phyloP scores from a whole-genome alignment of 129 eudicot genomes.

The Tagetes patula region DNA sequence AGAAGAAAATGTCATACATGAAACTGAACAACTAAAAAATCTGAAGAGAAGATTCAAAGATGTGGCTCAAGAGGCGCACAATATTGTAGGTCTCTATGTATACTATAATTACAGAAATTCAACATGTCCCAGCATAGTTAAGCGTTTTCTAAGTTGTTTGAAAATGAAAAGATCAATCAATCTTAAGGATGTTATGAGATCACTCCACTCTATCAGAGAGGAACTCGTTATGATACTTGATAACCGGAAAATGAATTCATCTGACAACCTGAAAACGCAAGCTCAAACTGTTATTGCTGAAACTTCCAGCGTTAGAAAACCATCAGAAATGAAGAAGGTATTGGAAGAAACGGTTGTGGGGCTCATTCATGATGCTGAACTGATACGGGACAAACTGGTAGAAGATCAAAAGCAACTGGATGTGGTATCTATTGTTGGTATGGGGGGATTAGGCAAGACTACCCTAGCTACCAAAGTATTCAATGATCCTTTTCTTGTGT shows the following conservation, averaged over 20 bases:
- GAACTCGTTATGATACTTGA: not conserved
- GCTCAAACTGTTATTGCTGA: not conserved
- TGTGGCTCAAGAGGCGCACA: conserved; percentile 17
- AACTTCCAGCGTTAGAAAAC: not conserved
- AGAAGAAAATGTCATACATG: not conserved
- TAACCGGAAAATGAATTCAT: conserved; percentile 1
- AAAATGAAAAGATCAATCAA: not conserved
- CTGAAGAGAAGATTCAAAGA: conserved; percentile 11
- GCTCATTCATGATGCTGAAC: not conserved
- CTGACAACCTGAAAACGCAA: not conserved
- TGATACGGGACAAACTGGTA: conserved; percentile 1
- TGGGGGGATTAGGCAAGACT: conserved; percentile 40
- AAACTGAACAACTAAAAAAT: not conserved
- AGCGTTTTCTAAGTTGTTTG: not conserved
- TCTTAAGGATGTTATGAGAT: conserved; percentile 17
- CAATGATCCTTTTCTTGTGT: not conserved
- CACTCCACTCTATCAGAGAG: not conserved
- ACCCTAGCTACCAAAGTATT: conserved; percentile 37
- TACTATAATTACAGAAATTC: not conserved
- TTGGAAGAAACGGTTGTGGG: not conserved
- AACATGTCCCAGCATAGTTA: not conserved
- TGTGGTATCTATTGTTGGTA: conserved; percentile 27
- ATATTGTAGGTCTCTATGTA: not conserved
- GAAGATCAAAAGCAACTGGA: not conserved
- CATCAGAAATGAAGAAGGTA: not conserved